phyloP scores from a whole-genome alignment of 441 rosid species.

The Kokia cookei region DNA sequence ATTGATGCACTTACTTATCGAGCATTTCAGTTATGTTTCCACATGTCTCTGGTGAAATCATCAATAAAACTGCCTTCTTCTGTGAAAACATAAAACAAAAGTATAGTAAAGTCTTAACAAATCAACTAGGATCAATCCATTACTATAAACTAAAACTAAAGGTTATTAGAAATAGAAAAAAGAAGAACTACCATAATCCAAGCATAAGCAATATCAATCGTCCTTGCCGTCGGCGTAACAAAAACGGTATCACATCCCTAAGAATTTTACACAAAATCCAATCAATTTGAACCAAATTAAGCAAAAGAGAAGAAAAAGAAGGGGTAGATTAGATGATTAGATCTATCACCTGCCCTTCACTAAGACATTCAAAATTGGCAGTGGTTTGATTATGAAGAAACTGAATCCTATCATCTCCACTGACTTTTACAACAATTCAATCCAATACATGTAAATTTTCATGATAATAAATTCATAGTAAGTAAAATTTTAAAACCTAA shows the following conservation, averaged over 20 bases:
- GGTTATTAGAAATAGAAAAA: conserved; percentile 13
- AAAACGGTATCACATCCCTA: conserved; percentile 92
- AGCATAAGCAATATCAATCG: conserved; percentile 74
- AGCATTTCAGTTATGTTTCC: conserved; percentile 54
- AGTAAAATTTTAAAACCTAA: background rate
- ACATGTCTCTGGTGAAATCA: conserved; percentile 62
- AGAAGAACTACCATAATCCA: conserved; percentile 70
- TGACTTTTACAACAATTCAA: conserved; percentile 34
- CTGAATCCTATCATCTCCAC: conserved; percentile 80
- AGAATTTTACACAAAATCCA: conserved; percentile 26
- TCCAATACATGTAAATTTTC: background rate
- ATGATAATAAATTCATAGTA: background rate
- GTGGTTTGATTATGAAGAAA: conserved; percentile 95
- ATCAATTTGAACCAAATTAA: conserved; percentile 24
- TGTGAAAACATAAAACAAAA: conserved; percentile 24
- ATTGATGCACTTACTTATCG: conserved; percentile 46
- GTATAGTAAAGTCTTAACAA: background rate
- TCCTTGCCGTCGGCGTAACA: conserved; percentile 84
- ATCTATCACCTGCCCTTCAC: conserved; percentile 55
- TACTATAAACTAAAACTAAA: background rate
- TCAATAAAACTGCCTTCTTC: conserved; percentile 70
- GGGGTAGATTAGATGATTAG: background rate
- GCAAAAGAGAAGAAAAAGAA: background rate
- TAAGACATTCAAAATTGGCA: conserved; percentile 73
- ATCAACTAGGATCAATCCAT: background rate